These are phyloP conservation scores for Zygosaccharomyces bisporus DNA, from an alignment of 805 yeast species.

Conservation along the genomic window DNA sequence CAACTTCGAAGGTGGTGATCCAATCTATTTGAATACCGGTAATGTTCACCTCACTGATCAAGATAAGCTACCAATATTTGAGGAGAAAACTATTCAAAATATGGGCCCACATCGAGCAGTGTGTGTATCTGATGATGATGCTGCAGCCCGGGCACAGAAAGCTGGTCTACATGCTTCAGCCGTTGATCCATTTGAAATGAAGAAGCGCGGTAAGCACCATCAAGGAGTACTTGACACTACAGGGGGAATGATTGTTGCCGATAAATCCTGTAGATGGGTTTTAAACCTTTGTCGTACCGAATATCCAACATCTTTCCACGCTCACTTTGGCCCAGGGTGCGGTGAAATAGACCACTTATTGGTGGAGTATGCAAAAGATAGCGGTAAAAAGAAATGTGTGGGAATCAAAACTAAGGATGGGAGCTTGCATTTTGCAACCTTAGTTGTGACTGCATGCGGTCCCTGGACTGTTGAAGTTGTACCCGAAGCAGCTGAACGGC, in stretches of 20 bases:
- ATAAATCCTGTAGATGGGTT: constrained; percentile 35
- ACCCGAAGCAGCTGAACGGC: constrained; percentile 31
- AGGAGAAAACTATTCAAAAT: constrained; percentile 18
- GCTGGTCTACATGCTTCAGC: constrained; percentile 20
- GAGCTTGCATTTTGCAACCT: constrained; percentile 23
- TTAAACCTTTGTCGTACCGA: constrained; percentile 20
- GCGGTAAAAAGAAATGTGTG: constrained; percentile 20
- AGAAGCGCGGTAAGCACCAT: constrained; percentile 12
- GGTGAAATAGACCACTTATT: constrained; percentile 16
- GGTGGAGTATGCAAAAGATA: constrained; percentile 10
- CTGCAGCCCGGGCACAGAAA: constrained; percentile 20
- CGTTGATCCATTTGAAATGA: constrained; percentile 23
- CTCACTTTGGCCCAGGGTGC: constrained; percentile 22
- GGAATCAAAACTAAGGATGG: constrained; percentile 34
- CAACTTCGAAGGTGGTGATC: constrained; percentile 26
- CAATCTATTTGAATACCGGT: constrained; percentile 27
- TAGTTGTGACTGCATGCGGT: constrained; percentile 32
- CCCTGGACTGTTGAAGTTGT: constrained; percentile 34
- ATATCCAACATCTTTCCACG: constrained; percentile 19
- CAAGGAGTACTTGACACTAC: constrained; percentile 31
- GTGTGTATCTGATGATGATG: constrained; percentile 22
- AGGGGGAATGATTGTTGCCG: constrained; percentile 35
- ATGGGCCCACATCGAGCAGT: constrained; percentile 20
- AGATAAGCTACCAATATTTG: constrained; percentile 23
- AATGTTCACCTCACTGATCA: constrained; percentile 26